A percentile compares a stretch with the other conserved stretches of the same genome.
phyloP scores from a whole-genome alignment of 2,329 filamentous ascomycete species.

The Phialocephala sp. region DNA sequence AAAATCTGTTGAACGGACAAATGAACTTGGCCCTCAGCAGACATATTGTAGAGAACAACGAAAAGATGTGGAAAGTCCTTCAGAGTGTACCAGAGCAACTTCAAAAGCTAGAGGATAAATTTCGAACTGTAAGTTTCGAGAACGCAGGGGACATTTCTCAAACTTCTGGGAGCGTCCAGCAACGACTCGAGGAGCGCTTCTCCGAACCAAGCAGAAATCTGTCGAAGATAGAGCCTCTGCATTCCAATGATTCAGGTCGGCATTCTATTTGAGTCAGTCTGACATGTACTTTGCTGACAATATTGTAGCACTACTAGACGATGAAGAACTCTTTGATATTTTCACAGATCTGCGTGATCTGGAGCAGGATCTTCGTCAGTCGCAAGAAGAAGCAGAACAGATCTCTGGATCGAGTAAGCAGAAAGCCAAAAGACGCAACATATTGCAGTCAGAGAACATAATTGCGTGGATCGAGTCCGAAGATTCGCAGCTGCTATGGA shows the following conservation, averaged over 20 bases:
- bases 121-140: not conserved
- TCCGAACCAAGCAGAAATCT: not conserved
- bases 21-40: not conserved
- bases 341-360: not conserved
- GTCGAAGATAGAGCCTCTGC: not conserved
- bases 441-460: not conserved
- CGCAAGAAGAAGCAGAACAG: not conserved
- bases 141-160: not conserved
- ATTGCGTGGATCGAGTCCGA: not conserved
- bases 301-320: not conserved
- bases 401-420: not conserved
- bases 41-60: not conserved
- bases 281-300: not conserved
- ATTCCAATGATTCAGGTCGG: not conserved
- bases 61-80: not conserved
- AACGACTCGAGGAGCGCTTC: not conserved
- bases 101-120: not conserved
- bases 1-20: not conserved
- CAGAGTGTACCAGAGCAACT: not conserved
- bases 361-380: not conserved
- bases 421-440: not conserved
- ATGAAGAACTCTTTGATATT: not conserved
- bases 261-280: not conserved
- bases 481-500: not conserved
- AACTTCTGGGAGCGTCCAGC: not conserved